Evolutionary conservation across 2,329 filamentous ascomycete species (phyloP).

Genomic region (Alternaria solani): DNA sequence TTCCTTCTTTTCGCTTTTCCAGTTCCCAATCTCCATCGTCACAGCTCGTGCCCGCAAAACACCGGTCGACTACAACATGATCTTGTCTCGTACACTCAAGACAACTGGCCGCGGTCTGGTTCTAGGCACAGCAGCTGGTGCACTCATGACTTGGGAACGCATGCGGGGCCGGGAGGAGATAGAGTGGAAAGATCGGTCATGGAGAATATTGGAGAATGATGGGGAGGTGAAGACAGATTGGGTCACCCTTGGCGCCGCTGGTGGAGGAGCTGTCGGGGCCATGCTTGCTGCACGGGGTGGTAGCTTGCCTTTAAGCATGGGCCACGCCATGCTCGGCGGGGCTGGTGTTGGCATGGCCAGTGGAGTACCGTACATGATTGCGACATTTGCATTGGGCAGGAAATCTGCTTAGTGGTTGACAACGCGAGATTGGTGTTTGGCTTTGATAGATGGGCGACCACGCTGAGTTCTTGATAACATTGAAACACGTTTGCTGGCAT

Average conservation of each 20-base stretch:
- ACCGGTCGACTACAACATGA: slow-evolving; percentile 35
- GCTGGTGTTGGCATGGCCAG: slow-evolving; percentile 59
- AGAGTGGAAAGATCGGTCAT: slow-evolving; percentile 71
- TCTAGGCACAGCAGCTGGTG: slow-evolving; percentile 56
- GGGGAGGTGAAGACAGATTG: slow-evolving; percentile 65
- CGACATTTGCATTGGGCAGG: slow-evolving; percentile 27
- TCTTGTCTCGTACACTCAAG: slow-evolving; percentile 52
- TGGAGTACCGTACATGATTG: slow-evolving; percentile 57
- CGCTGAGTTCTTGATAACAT: not conserved
- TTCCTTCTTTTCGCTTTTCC: slow-evolving; percentile 56
- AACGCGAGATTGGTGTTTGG: not conserved
- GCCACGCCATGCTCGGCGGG: slow-evolving; percentile 56
- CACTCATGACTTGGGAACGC: slow-evolving; percentile 54
- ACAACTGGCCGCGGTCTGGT: slow-evolving; percentile 58
- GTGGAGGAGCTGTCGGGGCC: slow-evolving; percentile 45
- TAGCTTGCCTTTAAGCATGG: slow-evolving; percentile 33
- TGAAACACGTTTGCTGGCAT: not conserved
- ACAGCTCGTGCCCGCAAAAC: slow-evolving; percentile 32
- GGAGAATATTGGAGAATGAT: slow-evolving; percentile 66
- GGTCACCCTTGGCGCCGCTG: slow-evolving; percentile 60
- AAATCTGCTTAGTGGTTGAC: slow-evolving; percentile 11
- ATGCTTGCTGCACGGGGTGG: slow-evolving; percentile 42
- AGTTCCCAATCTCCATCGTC: slow-evolving; percentile 43
- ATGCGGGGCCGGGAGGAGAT: slow-evolving; percentile 67
- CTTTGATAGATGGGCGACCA: not conserved